Evolutionary conservation across 2,329 filamentous ascomycete genomes (phyloP), one percentile per base, ranked within the genome.

Genomic region (Endocalyx cinctus): DNA sequence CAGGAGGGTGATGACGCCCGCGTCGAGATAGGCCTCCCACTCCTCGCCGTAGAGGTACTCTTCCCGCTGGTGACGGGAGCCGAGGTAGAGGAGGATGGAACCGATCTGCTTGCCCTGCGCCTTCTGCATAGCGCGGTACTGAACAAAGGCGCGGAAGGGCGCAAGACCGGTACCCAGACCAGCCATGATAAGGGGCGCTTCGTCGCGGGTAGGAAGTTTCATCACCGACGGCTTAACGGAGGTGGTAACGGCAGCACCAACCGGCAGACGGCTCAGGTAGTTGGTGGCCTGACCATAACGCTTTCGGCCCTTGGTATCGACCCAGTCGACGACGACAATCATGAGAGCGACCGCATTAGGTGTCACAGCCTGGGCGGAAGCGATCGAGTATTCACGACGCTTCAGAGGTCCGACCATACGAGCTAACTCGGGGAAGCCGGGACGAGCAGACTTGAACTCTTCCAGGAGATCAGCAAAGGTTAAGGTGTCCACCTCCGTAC

Each of bases 1-100:
- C 31, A 98, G 78, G 26, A 95, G 76, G 1, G 92, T 98, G 59
- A 98, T 89, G 50, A 98, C 87, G 32, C 92, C 92, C 0, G 92
- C 88, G 40, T 89, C 90, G 56, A 92, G 79, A 65, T 98, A 98
- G 0, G 92, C 92, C 63, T 98, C 92, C 92, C 92, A 98, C 63
- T 98, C 92, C 63, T 98, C 92, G 42, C 92, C 92, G 57, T 97
- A 98, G 40, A 96, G 82, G 65, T 98, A 98, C 67, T 98, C 92
- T 66, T 98, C 92, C 46, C 89, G 87, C 70, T 96, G 88, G 73
- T 96, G 89, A 33, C 92, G 89, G 13, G 88, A 90, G 44, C 92
- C 92, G 70, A 98, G 90, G 74, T 97, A 98, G 39, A 98, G 70
- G 33, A 98, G 77, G 42, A 97, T 92, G 27, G 87, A 71, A 34